Evolutionary conservation across 805 yeast genomes (phyloP).

Genomic region (Lachancea dasiensis): DNA sequence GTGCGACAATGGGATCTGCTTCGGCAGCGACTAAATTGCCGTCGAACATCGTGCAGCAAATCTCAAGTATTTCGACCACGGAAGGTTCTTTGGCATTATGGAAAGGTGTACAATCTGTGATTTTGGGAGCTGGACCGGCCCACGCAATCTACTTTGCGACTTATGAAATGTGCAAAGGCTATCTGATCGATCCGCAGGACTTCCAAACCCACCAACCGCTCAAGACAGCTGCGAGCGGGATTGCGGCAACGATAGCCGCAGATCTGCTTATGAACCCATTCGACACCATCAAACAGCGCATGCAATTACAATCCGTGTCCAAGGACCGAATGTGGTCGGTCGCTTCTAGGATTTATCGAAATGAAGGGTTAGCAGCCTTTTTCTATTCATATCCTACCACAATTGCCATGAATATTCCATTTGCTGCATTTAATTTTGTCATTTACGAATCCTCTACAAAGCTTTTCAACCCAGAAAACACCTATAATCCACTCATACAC

Average conservation of each 20-base stretch:
- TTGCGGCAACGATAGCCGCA: constrained; percentile 84
- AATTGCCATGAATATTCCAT: constrained; percentile 83
- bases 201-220: constrained; percentile 55
- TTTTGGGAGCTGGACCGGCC: constrained; percentile 98
- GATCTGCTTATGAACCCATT: constrained; percentile 98
- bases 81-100: constrained; percentile 88
- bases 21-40: constrained; percentile 13
- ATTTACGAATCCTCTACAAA: constrained; percentile 82
- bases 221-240: constrained; percentile 83
- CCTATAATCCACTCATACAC: constrained; percentile 84
- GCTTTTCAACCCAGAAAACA: constrained; percentile 66
- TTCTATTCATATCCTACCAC: constrained; percentile 94
- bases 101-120: constrained; percentile 90
- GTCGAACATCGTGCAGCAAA: constrained; percentile 49
- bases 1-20: constrained; percentile 26
- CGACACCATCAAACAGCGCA: constrained; percentile 90
- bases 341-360: constrained; percentile 42
- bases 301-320: constrained; percentile 52
- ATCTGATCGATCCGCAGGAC: constrained; percentile 32
- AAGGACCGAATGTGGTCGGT: constrained; percentile 22
- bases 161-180: constrained; percentile 62
- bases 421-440: constrained; percentile 90
- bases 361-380: constrained; percentile 74
- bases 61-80: constrained; percentile 68
- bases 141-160: constrained; percentile 96